Evolutionary conservation across 495 filamentous ascomycete genomes (phyloP), one percentile per base, ranked within the genome.

Genomic region (Talaromyces thailandensis): DNA sequence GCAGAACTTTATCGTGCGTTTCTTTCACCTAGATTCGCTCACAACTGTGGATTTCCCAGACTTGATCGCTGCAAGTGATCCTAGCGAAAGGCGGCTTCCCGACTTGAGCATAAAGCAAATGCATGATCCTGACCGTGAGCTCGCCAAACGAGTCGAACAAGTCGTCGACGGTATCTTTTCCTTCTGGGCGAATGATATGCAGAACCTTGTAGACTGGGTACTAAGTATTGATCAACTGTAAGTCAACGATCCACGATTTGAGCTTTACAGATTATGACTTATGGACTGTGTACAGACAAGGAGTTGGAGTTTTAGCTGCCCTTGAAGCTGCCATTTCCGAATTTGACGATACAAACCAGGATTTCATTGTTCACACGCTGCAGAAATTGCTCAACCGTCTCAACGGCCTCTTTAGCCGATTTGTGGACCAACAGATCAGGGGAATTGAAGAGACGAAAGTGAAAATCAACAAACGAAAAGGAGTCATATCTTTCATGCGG

Each of bases 391-490:
- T 93, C 68, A 81, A 84, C 62, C 87, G 84, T 35, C 80, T 97
- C 37, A 83, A 87, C 62, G 83, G 81, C 31, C 81, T 91, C 24
- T 96, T 96, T 76, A 84, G 84, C 45, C 91, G 90, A 58, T 96
- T 98, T 65, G 85, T 96, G 26, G 94, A 98, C 70, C 91, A 96
- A 63, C 93, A 98, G 67, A 87, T 97, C 50, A 89, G 90, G 26
- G 93, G 91, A 28, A 96, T 98, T 64, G 93, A 98, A 73, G 93
- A 98, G 61, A 97, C 93, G n/a, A 97, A 96, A 74, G 93, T 98
- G 67, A 96, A 96, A 74, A 90, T 96, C 74, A 97, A 96, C 78
- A 98, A 97, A 79, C 87, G 93, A 63, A 96, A 95, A 74, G 93
- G 93, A 14, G 91, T 98, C 64, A 96, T 96, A 67, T 86, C 84